Base-by-base conservation (phyloP, 2,329 filamentous ascomycete species). In the Penicillium sp. region DNA sequence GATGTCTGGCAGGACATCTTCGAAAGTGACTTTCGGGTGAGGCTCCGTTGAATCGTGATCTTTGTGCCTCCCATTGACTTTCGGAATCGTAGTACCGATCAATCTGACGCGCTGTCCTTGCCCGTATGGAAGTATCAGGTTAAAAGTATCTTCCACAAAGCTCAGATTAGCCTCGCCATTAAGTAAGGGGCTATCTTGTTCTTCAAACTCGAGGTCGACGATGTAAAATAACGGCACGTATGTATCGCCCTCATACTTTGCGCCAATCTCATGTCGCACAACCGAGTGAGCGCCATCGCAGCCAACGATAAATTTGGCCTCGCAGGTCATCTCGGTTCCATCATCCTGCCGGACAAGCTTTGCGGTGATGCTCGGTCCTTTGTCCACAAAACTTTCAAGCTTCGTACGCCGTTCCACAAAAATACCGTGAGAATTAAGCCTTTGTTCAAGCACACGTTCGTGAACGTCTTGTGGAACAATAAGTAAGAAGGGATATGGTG, bases 221-320 rank as follows among this genome's bases (percentile, higher is more conserved):
- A 80, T 74, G 31, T 76, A 72, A 52, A 78, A 79, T 4, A 74
- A 62, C 39, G 76, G 74, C 1, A 68, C 62, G 45, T 79, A 80
- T 1, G 71, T 65, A 2, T 64, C 72, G 0, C 77, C 77, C 5
- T 74, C 67, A 46, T 75, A 79, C 6, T 64, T 63, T 23, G 79
- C 65, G 16, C 60, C 62, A 21, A 74, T 70, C 0, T 61, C 56
- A 47, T 70, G 72, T 16, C 81, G 76, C 2, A 83, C 73, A 2
- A 69, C 72, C 0, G 78, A 81, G 16, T 76, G 74, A 0, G 79
- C 76, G 1, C 81, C 81, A 38, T 84, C 81, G 6, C 80, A 80
- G 1, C 79, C 81, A 2, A 81, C 72, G 3, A 75, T 73, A 48
- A 79, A 84, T 9, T 48, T 65, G 59, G 55, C 70, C 63, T 56